These are phyloP conservation scores for Talaromyces sp. DNA, from an alignment of 2,329 filamentous ascomycete species.

Conservation along the genomic window DNA sequence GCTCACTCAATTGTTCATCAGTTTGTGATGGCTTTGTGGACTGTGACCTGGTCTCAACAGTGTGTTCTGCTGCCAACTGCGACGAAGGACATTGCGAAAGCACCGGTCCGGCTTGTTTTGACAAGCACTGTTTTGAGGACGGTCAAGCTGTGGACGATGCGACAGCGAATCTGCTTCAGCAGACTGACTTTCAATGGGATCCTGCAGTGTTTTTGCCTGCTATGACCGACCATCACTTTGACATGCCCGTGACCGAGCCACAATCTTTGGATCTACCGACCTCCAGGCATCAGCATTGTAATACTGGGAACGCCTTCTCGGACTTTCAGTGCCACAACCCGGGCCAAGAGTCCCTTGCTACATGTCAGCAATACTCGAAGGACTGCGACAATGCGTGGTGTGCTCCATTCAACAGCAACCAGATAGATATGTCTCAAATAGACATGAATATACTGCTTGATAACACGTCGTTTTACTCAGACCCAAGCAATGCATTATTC, in stretches of 20 bases:
- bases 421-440: slow-evolving; percentile 30
- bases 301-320: background rate
- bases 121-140: slow-evolving; percentile 35
- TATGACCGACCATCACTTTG: slow-evolving; percentile 13
- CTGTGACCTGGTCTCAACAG: slow-evolving; percentile 35
- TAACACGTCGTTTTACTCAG: slow-evolving; percentile 23
- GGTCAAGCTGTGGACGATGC: slow-evolving; percentile 26
- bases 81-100: slow-evolving; percentile 28
- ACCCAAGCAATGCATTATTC: slow-evolving; percentile 9
- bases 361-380: slow-evolving; percentile 27
- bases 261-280: background rate
- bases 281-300: slow-evolving; percentile 2
- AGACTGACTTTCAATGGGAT: slow-evolving; percentile 30
- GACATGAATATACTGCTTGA: slow-evolving; percentile 38
- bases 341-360: background rate
- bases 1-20: slow-evolving; percentile 37
- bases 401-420: slow-evolving; percentile 24
- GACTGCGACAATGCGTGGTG: slow-evolving; percentile 27
- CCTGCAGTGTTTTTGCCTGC: slow-evolving; percentile 28
- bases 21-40: slow-evolving; percentile 42
- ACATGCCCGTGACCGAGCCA: slow-evolving; percentile 9
- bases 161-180: slow-evolving; percentile 34
- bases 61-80: slow-evolving; percentile 36
- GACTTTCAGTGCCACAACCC: slow-evolving; percentile 14
- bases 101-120: slow-evolving; percentile 37